Percentiles rank a stretch among this genome's conserved stretches.
Evolutionary conservation across 331 rosid species (phyloP).

Genomic region (Dryas integrifolia): DNA sequence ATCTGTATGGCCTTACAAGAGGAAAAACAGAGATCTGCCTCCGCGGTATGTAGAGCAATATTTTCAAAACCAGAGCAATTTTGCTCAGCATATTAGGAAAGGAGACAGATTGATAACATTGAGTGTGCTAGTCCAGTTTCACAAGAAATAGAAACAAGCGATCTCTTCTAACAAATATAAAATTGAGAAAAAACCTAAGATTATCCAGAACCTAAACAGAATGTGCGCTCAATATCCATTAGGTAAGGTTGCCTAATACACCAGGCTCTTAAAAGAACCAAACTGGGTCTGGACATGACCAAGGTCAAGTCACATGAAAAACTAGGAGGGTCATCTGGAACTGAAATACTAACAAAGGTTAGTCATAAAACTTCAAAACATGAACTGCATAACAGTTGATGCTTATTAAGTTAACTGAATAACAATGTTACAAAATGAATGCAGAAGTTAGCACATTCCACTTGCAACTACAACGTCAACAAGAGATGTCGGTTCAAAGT

Average conservation of each 20-base stretch:
- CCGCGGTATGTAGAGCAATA: not conserved
- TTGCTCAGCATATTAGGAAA: no score
- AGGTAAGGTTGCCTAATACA: not conserved
- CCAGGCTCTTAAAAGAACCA: not conserved
- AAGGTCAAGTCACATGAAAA: constrained; percentile 3
- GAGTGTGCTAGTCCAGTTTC: constrained; percentile 5
- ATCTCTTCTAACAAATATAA: not conserved
- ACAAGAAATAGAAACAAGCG: not conserved
- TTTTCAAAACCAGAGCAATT: constrained; percentile 7
- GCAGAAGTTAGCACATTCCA: not conserved
- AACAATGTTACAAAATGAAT: no score
- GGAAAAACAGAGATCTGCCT: not conserved
- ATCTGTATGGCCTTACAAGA: not conserved
- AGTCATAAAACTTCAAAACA: not conserved
- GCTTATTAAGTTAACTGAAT: no score
- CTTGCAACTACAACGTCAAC: not conserved
- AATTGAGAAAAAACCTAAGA: not conserved
- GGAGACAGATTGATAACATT: not conserved
- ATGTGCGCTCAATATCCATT: not conserved
- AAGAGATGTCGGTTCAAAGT: not conserved
- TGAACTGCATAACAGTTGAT: no score
- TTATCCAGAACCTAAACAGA: constrained; percentile 1
- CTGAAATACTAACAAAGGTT: not conserved
- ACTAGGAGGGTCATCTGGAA: not conserved
- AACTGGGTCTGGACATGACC: not conserved